Percentiles rank a stretch among this genome's conserved stretches.
Conservation (phyloP, 129 eudicot species). For the Tanacetum coccineum region DNA sequence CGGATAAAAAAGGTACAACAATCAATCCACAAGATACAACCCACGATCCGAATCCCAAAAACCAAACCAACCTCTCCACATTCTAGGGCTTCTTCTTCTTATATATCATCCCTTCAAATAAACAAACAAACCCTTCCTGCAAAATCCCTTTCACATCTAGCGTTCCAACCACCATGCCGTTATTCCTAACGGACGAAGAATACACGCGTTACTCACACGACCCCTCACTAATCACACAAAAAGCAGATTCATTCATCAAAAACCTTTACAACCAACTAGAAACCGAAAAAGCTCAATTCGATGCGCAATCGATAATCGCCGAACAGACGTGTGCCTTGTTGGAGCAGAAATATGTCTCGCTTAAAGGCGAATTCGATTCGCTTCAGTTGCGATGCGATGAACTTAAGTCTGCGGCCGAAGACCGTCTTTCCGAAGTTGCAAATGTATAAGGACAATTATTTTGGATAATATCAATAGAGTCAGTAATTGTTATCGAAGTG, state of each 20-base stretch:
- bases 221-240: conserved; percentile 55
- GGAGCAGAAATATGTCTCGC: conserved; percentile 83
- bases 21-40: too few relatives aligned
- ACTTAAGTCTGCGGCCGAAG: conserved; percentile 42
- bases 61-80: not conserved
- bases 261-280: conserved; percentile 62
- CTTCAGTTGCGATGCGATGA: conserved; percentile 57
- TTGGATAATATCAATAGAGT: too few relatives aligned
- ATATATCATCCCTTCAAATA: too few relatives aligned
- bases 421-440: conserved; percentile 55
- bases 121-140: too few relatives aligned
- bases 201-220: conserved; percentile 56
- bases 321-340: conserved; percentile 87
- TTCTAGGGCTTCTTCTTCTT: conserved; percentile 20
- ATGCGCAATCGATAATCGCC: conserved; percentile 82
- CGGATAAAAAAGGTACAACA: too few relatives aligned
- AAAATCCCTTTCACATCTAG: conserved; percentile 9
- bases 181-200: conserved; percentile 77
- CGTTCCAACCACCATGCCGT: conserved; percentile 58
- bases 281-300: conserved; percentile 75
- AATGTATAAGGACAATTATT: too few relatives aligned
- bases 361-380: conserved; percentile 45
- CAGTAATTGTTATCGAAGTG: too few relatives aligned
- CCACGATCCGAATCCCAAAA: too few relatives aligned
- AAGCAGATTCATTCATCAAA: conserved; percentile 71